Conservation (phyloP, 805 yeast genomes). For the Saccharomycopsis synnaedendra region DNA sequence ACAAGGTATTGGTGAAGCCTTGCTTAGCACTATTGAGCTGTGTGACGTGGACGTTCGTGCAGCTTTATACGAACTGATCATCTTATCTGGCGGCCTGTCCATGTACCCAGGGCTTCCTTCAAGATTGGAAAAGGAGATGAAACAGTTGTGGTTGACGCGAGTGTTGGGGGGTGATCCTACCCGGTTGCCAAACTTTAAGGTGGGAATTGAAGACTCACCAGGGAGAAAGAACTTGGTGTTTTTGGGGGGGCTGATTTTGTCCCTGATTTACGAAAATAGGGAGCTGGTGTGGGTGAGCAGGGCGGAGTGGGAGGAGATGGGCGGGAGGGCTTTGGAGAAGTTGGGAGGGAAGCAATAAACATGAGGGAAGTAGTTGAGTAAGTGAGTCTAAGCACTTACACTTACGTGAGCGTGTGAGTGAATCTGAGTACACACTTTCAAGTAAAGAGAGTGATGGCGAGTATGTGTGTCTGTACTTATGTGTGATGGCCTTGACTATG, state of each 20-base stretch:
- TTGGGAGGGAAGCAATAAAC: constrained; percentile 72
- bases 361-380: too few relatives aligned
- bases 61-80: constrained; percentile 82
- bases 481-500: too few relatives aligned
- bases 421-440: too few relatives aligned
- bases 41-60: constrained; percentile 93
- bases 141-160: constrained; percentile 88
- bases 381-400: too few relatives aligned
- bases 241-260: constrained; percentile 96
- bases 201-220: constrained; percentile 96
- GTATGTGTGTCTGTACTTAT: too few relatives aligned
- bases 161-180: constrained; percentile 82
- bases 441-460: too few relatives aligned
- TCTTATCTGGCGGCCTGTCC: constrained; percentile 92
- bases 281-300: constrained; percentile 97
- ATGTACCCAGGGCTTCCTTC: constrained; percentile 99
- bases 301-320: constrained; percentile 97
- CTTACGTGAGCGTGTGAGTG: too few relatives aligned
- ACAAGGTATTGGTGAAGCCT: constrained; percentile 89
- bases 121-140: constrained; percentile 87
- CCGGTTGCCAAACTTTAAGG: constrained; percentile 84
- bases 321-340: constrained; percentile 72
- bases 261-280: constrained; percentile 95
- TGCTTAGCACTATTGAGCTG: constrained; percentile 85
- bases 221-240: constrained; percentile 98